phyloP scores from a whole-genome alignment of 1,284 basidiomycete species.

The Sanghuangporus sanghuang region DNA sequence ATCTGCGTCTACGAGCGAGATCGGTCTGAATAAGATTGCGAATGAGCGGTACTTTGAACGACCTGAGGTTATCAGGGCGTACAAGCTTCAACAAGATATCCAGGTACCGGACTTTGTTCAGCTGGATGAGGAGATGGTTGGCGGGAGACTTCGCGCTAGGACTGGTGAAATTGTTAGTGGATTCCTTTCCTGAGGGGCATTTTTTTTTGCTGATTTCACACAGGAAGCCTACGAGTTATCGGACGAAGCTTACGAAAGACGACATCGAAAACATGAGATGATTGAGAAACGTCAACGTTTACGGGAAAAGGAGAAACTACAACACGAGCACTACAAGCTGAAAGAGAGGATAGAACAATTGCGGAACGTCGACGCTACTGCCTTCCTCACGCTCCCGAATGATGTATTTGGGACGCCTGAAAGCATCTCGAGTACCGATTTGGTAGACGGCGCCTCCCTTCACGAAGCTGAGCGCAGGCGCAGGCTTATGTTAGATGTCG shows the following conservation, averaged over 20 bases:
- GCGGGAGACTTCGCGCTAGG: conserved; percentile 62
- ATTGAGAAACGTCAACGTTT: conserved; percentile 82
- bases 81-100: conserved; percentile 59
- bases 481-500: conserved; percentile 65
- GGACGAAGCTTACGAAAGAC: conserved; percentile 78
- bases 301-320: conserved; percentile 86
- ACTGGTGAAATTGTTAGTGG: conserved; percentile 61
- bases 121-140: conserved; percentile 53
- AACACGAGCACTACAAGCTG: conserved; percentile 88
- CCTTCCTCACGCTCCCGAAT: conserved; percentile 59
- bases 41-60: conserved; percentile 73
- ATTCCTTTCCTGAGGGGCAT: conserved; percentile 16
- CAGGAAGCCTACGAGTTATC: conserved; percentile 61
- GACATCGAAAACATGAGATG: conserved; percentile 82
- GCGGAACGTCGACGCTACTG: conserved; percentile 61
- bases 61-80: conserved; percentile 67
- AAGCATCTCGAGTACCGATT: conserved; percentile 2
- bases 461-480: conserved; percentile 66
- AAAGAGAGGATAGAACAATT: conserved; percentile 85
- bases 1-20: conserved; percentile 33
- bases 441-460: conserved; percentile 29
- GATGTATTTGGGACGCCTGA: conserved; percentile 39
- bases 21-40: conserved; percentile 50
- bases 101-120: conserved; percentile 66
- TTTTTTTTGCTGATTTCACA: conserved; percentile 18